Percentiles rank a stretch among this genome's conserved stretches.
phyloP scores from a whole-genome alignment of 148 eudicot species.

The Hydrangea macrophylla region DNA sequence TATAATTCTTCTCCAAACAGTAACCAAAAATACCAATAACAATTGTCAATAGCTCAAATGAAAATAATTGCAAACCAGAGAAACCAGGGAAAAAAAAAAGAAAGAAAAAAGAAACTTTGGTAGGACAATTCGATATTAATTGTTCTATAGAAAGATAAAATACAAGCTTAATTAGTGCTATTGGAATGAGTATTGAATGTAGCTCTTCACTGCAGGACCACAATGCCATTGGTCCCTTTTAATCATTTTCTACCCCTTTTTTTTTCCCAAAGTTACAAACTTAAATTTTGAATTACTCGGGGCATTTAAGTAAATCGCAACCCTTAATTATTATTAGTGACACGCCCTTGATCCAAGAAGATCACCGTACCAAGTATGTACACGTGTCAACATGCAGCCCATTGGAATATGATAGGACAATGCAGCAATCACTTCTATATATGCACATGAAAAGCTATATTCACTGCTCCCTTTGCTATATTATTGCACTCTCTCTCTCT shows the following conservation, averaged over 20 bases:
- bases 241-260: constrained; percentile 14
- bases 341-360: constrained; percentile 35
- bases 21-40: neutral
- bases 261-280: neutral
- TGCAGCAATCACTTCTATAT: constrained; percentile 32
- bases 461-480: constrained; percentile 20
- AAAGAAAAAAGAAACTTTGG: constrained; percentile 8
- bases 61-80: constrained; percentile 6
- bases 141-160: constrained; percentile 11
- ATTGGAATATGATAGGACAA: constrained; percentile 23
- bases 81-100: constrained; percentile 6
- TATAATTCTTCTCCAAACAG: neutral
- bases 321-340: constrained; percentile 20
- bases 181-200: constrained; percentile 11
- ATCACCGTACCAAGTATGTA: constrained; percentile 26
- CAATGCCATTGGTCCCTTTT: constrained; percentile 18
- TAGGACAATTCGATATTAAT: constrained; percentile 14
- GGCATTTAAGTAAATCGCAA: neutral
- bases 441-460: constrained; percentile 29
- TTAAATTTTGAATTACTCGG: neutral
- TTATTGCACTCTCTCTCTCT: constrained; percentile 20
- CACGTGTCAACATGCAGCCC: constrained; percentile 40
- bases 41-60: neutral
- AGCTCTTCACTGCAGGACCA: constrained; percentile 35
- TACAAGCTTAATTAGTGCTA: constrained; percentile 17